Evolutionary conservation across 495 filamentous ascomycete genomes (phyloP), one percentile per base, ranked within the genome.

Genomic region (Xylaria palmicola): DNA sequence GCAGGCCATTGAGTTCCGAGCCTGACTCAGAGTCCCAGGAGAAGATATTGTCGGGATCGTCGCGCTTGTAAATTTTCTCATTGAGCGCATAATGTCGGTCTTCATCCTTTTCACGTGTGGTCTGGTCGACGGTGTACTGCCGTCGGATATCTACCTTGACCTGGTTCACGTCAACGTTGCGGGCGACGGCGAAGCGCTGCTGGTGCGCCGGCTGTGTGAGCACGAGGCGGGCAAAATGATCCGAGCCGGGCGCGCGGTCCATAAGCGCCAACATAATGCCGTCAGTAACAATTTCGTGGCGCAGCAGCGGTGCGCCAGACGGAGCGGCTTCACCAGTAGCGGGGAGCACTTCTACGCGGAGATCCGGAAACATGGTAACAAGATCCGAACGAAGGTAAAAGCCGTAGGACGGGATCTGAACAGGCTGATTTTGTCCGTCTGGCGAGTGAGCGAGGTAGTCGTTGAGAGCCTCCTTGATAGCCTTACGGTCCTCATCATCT

Each of bases 401-500:
- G 3, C 74, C 74, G 30, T 70, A 74, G 19, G 48, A 26, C 1
- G 74, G 74, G 8, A 71, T 58, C 43, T 66, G 69, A 29, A 49
- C 15, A 5, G 62, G 43, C 19, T 60, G 58, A 15, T 39, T 37
- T 30, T 56, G 58, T 13, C 54, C 32, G 1, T 62, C 59, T 0
- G 68, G 56, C 9, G 12, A 9, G 27, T 62, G 39, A 4, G 51
- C 15, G 20, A 69, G 43, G 34, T 72, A 74, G 1, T 50, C 17
- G 59, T 78, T 77, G 56, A 77, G 53, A 10, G 51, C 59, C 6
- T 54, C 3, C 43, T 79, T 77, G 44, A 80, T 74, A 19, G 60
- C 61, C 13, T 12, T 44, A 4, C 77, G 72, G 15, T 68, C 54
- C 19, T 30, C 12, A 27, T 78, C 76, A 4, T 69, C 59, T 0